Evolutionary conservation across 2,329 filamentous ascomycete species (phyloP).

Genomic region (Fusarium xylarioides): DNA sequence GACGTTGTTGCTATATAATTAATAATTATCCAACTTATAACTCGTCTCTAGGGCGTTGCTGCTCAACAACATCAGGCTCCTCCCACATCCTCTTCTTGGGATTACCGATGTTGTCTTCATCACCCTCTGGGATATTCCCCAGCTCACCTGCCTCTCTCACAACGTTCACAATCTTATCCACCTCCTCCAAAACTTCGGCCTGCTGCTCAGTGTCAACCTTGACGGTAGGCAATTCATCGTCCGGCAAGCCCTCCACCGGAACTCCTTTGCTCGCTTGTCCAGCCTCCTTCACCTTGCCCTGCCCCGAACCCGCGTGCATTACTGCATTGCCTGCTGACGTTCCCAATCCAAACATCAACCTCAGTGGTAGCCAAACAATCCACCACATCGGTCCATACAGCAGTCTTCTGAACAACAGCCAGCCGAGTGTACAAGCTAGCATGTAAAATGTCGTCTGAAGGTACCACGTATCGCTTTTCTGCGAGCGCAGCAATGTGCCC

Average conservation of each 20-base stretch:
- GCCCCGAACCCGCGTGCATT: conserved; percentile 47
- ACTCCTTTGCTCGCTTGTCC: conserved; percentile 43
- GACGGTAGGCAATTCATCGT: conserved; percentile 59
- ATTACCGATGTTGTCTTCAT: conserved; percentile 30
- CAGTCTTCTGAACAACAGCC: conserved; percentile 85
- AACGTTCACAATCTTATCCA: conserved; percentile 64
- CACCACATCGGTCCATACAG: conserved; percentile 92
- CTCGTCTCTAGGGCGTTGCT: conserved; percentile 51
- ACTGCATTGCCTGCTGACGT: conserved; percentile 65
- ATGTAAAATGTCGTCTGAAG: conserved; percentile 89
- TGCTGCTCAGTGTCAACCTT: conserved; percentile 50
- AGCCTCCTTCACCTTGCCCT: conserved; percentile 39
- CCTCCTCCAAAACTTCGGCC: conserved; percentile 58
- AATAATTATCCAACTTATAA: conserved; percentile 37
- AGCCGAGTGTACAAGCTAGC: conserved; percentile 77
- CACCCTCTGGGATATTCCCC: conserved; percentile 32
- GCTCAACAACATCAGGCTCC: conserved; percentile 39
- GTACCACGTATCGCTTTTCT: conserved; percentile 99
- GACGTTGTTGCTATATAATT: background rate
- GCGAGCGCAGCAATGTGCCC: conserved; percentile 80
- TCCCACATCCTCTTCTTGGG: conserved; percentile 46
- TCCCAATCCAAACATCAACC: conserved; percentile 68
- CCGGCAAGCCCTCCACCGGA: conserved; percentile 48
- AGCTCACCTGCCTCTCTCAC: conserved; percentile 49
- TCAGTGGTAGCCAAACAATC: conserved; percentile 85